phyloP scores from a whole-genome alignment of 257 asterid genomes.

The Voacanga thouarsii region DNA sequence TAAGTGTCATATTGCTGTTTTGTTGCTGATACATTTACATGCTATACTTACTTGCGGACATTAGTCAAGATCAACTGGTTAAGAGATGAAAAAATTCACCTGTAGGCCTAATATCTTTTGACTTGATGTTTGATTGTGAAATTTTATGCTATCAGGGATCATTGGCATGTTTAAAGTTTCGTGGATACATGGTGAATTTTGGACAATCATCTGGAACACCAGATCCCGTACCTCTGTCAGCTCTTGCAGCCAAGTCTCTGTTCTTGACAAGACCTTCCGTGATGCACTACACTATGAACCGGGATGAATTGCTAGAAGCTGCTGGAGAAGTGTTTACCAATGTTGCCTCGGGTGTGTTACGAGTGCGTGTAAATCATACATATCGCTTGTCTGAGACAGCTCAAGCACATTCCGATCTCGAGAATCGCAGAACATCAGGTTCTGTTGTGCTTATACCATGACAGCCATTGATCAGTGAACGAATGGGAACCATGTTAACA shows the following conservation, averaged over 20 bases:
- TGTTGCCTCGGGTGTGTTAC: constrained; percentile 56
- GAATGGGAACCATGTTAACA: not conserved
- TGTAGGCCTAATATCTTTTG: not conserved
- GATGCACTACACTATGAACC: constrained; percentile 58
- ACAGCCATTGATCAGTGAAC: not conserved
- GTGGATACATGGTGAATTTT: constrained; percentile 86
- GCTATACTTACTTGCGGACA: not conserved
- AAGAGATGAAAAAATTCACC: not conserved
- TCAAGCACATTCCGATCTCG: constrained; percentile 83
- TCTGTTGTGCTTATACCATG: constrained; percentile 75
- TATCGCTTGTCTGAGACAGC: constrained; percentile 76
- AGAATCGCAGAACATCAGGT: constrained; percentile 76
- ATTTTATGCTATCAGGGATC: constrained; percentile 59
- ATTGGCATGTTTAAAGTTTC: constrained; percentile 68
- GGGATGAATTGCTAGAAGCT: constrained; percentile 64
- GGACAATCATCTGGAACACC: constrained; percentile 91
- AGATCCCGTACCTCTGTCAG: constrained; percentile 68
- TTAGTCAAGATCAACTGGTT: not conserved
- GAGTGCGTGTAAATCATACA: constrained; percentile 65
- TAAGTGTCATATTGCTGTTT: not conserved
- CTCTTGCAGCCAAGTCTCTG: constrained; percentile 67
- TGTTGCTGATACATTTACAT: not conserved
- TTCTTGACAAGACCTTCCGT: constrained; percentile 85
- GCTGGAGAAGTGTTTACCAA: constrained; percentile 80
- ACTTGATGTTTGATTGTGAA: constrained; percentile 8